A percentile compares a stretch with the other conserved stretches of the same genome.
These are phyloP conservation scores for Eremothecium gossypii DNA, from an alignment of 1,139 yeast species.

Conservation along the genomic window DNA sequence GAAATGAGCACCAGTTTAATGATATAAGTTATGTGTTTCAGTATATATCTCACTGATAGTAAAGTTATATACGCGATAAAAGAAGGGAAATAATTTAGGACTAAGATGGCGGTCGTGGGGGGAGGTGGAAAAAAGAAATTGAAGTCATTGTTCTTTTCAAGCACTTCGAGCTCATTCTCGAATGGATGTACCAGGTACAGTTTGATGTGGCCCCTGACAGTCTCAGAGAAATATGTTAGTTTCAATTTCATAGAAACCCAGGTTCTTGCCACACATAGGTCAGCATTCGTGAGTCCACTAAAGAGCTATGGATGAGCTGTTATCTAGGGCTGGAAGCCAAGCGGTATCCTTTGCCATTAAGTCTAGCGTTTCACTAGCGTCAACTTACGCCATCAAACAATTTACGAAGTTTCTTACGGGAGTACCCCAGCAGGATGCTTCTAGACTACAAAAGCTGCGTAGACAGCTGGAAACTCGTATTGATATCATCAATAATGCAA, in stretches of 20 bases:
- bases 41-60: slow-evolving; percentile 62
- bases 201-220: no score
- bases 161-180: no score
- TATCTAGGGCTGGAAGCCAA: slow-evolving; percentile 60
- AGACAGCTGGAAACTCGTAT: slow-evolving; percentile 51
- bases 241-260: no score
- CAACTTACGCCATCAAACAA: slow-evolving; percentile 65
- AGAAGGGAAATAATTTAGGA: no score
- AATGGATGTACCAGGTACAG: no score
- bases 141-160: no score
- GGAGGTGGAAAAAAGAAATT: no score
- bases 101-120: no score
- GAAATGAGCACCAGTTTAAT: slow-evolving; percentile 58
- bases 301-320: slow-evolving; percentile 36
- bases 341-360: slow-evolving; percentile 74
- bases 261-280: no score
- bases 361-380: slow-evolving; percentile 68
- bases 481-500: slow-evolving; percentile 56
- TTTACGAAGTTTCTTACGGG: slow-evolving; percentile 49
- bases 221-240: no score
- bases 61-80: no score
- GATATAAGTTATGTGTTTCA: slow-evolving; percentile 87
- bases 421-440: slow-evolving; percentile 52
- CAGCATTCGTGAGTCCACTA: background rate
- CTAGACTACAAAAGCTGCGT: slow-evolving; percentile 36